Conservation (phyloP, 441 rosid genomes). For the Macaranga tanarius region DNA sequence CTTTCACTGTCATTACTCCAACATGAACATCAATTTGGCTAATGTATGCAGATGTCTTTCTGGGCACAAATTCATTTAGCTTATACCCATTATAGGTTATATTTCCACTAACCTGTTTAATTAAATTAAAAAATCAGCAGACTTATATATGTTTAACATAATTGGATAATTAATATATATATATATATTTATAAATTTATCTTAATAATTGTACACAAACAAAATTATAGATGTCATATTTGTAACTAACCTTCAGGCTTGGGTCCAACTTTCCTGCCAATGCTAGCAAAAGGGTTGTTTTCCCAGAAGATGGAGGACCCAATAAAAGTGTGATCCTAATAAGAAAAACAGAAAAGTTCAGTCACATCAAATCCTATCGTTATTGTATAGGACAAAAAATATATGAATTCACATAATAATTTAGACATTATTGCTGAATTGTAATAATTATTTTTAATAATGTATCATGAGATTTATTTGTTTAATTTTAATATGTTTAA, state of each 20-base stretch:
- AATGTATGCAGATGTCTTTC: constrained; percentile 33
- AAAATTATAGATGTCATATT: no score
- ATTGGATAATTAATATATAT: no score
- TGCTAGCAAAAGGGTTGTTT: constrained; percentile 32
- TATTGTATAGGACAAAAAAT: no score
- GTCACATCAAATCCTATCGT: no score
- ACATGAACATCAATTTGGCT: constrained; percentile 35
- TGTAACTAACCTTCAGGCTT: constrained; percentile 44
- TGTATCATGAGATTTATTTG: no score
- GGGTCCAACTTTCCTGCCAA: constrained; percentile 56
- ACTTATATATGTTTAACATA: no score
- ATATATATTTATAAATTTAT: no score
- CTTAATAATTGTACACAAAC: no score
- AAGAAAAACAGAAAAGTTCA: neutral
- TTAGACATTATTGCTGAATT: no score
- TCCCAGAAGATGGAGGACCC: constrained; percentile 37
- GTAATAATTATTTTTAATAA: no score
- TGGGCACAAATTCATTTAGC: constrained; percentile 30
- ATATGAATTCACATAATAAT: no score
- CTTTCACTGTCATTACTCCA: constrained; percentile 33
- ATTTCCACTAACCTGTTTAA: constrained; percentile 46
- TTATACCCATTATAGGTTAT: constrained; percentile 31
- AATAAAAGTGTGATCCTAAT: constrained; percentile 50
- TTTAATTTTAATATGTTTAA: no score
- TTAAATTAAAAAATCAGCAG: neutral